Evolutionary conservation across 345 rosid genomes (phyloP), one percentile per base, ranked within the genome.

Genomic region (Theobroma cacao): DNA sequence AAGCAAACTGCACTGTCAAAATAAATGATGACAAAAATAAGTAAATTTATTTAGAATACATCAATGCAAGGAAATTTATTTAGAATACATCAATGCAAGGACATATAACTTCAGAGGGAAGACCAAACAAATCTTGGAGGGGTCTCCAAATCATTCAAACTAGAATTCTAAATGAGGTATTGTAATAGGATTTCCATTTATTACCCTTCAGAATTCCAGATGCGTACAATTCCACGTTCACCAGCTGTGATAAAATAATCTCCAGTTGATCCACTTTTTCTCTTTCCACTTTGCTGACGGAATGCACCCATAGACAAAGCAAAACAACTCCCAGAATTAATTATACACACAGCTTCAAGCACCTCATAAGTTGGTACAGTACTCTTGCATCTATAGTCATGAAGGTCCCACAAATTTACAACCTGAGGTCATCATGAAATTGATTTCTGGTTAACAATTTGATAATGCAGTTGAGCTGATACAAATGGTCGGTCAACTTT

Each of bases 371-470:
- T 87, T 73, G 97, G 97, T 70, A 96, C 81, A 22, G 97, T 94
- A 84, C 80, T 87, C 86, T 87, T 91, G 86, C 88, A 96, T 68
- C 79, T 79, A 89, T 89, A 91, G 82, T 84, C 87, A 85, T 45
- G 89, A 75, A 96, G 97, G 88, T 92, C 94, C 99, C 98, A 96
- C 85, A 92, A 52, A 86, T 91, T 91, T 72, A 94, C 98, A 80
- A 96, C 99, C 99, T 94, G 85, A 67, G 75, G 85, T 67, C 78
- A 81, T 48, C 14, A 75, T 75, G 20, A 28, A 36, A 63, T 48
- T 38, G 43, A 50, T 38, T 60, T 72, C 50, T 11, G 56, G 80
- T 50, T 43, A 64, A 69, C 41, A 72, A 65, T 63, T 72, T 61
- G 55, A 31, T 26, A 38, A 59, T 62, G 60, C 41, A 75, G 72